Evolutionary conservation across 768 basidiomycete genomes (phyloP), one percentile per base, ranked within the genome.

Genomic region (Suillus luteus): DNA sequence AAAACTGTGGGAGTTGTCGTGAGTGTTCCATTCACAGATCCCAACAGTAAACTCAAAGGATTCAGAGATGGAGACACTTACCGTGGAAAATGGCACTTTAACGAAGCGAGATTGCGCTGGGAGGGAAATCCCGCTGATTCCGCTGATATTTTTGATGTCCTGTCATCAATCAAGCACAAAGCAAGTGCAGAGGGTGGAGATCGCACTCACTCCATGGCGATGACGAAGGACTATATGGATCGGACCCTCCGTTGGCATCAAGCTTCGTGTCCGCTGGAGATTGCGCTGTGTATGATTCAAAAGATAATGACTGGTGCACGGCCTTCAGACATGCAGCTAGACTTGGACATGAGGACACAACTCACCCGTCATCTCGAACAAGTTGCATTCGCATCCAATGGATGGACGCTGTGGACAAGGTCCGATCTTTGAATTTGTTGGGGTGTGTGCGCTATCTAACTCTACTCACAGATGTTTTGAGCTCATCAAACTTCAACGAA

Each of bases 101-200:
- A 51, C 0, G 15, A 51, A 24, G 24, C 24, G 2, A 51, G 27
- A 6, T 24, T 27, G 24, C 11, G 8, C 14, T 27, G 49, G 49
- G 49, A 51, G 9, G 77, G 78, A 3, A 74, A 73, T 57, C 78
- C 73, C 5, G 75, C 74, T 0, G 60, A 71, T 1, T 72, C 72
- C 0, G 55, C 54, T 22, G 65, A 66, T 27, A 71, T 78, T 2
- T 62, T 68, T 10, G 59, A 65, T 2, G 35, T 77, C 5, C 54
- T 76, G 7, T 69, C 72, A 37, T 67, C 68, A 0, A 55, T 76
- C 52, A 75, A 73, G 31, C 65, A 72, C 31, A 64, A 68, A 51
- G 15, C 66, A 12, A 52, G 66, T 41, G 44, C 62, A 4, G 69
- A 73, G 49, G 72, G 70, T 0, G 69, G 62, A 14, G 24, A 68